phyloP scores from a whole-genome alignment of 345 rosid genomes.

The Microthlaspi erraticum region DNA sequence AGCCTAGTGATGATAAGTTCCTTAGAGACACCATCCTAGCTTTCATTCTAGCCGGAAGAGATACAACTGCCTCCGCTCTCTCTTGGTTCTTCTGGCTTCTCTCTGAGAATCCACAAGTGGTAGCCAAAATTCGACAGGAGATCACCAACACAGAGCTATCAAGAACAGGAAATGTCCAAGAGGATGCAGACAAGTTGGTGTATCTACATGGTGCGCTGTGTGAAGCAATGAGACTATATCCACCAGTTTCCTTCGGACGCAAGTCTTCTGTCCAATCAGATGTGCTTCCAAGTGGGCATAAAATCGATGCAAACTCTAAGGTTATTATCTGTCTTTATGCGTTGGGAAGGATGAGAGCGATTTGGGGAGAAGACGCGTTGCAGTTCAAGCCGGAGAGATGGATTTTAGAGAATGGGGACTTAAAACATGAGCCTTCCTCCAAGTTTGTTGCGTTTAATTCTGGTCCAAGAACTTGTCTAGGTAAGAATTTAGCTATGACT shows the following conservation, averaged over 20 bases:
- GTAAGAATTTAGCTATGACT: slow-evolving; percentile 1
- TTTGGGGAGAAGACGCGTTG: slow-evolving; percentile 11
- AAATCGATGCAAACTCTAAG: slow-evolving; percentile 3
- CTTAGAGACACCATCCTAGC: slow-evolving; percentile 49
- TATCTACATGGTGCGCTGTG: slow-evolving; percentile 43
- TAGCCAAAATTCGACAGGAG: slow-evolving; percentile 36
- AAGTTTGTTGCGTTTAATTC: slow-evolving; percentile 29
- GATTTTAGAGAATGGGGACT: background rate
- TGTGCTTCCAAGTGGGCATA: slow-evolving; percentile 45
- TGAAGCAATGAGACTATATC: slow-evolving; percentile 45
- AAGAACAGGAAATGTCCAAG: background rate
- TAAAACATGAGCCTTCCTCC: slow-evolving; percentile 22
- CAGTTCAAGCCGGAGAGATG: slow-evolving; percentile 36
- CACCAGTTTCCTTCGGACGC: slow-evolving; percentile 33
- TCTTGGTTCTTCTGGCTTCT: slow-evolving; percentile 59
- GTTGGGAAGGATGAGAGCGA: slow-evolving; percentile 45
- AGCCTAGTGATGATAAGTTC: slow-evolving; percentile 40
- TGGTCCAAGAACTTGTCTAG: slow-evolving; percentile 25
- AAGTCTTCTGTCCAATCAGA: slow-evolving; percentile 25
- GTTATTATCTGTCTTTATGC: slow-evolving; percentile 27
- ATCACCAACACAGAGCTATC: background rate
- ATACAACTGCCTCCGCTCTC: slow-evolving; percentile 27
- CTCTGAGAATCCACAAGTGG: slow-evolving; percentile 42
- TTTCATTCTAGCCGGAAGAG: slow-evolving; percentile 52
- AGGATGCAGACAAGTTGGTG: slow-evolving; percentile 28